Evolutionary conservation across 2,329 filamentous ascomycete species (phyloP).

Genomic region (Talaromyces sp.): DNA sequence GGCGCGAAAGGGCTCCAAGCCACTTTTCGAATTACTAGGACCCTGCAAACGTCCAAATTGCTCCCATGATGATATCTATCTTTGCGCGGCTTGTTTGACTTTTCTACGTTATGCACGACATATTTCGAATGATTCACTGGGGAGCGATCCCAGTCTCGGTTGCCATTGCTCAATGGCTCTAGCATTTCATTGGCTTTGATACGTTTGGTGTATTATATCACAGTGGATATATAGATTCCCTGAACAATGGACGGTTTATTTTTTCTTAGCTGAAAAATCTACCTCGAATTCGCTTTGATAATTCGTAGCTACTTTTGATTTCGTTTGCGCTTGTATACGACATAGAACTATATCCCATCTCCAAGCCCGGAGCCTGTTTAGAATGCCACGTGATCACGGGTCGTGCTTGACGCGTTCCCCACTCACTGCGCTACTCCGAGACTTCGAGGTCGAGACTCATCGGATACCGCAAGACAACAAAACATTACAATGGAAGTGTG

Average conservation of each 20-base stretch:
- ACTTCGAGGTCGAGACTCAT: background rate
- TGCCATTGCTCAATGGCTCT: constrained; percentile 14
- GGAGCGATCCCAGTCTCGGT: constrained; percentile 9
- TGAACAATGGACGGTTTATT: background rate
- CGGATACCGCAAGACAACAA: background rate
- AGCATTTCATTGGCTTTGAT: constrained; percentile 18
- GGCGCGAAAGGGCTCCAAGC: constrained; percentile 3
- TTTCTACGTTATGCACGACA: constrained; percentile 22
- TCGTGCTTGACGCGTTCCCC: constrained; percentile 19
- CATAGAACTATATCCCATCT: background rate
- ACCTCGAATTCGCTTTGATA: no score
- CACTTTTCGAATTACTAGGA: background rate
- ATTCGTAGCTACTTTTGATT: no score
- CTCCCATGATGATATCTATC: constrained; percentile 21
- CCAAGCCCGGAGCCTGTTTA: background rate
- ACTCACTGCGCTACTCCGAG: background rate
- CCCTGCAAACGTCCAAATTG: constrained; percentile 1
- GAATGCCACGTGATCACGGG: constrained; percentile 23
- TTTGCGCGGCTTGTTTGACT: constrained; percentile 21
- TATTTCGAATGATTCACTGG: constrained; percentile 24
- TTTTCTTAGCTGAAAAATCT: no score
- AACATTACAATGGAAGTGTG: constrained; percentile 17
- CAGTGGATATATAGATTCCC: constrained; percentile 26
- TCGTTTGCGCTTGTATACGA: no score
- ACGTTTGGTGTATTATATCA: constrained; percentile 25